A percentile compares a stretch with the other conserved stretches of the same genome.
phyloP scores from a whole-genome alignment of 306 rosid species.

The Phaseolus lunatus region DNA sequence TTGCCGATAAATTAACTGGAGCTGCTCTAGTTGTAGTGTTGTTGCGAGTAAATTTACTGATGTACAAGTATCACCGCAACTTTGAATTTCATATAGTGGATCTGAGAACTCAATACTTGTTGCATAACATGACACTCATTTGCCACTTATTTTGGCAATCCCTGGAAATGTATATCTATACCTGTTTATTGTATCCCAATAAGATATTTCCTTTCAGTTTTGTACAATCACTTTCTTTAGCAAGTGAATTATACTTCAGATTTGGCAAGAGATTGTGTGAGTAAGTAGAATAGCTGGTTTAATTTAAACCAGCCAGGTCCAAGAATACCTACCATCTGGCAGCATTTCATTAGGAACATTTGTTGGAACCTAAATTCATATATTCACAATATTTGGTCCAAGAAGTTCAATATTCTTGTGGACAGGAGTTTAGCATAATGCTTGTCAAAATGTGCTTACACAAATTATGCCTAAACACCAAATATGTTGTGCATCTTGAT shows the following conservation, averaged over 20 bases:
- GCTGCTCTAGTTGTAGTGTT: slow-evolving; percentile 13
- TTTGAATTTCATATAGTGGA: neutral
- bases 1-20: slow-evolving; percentile 36
- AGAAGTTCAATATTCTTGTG: neutral
- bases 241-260: neutral
- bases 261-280: no score
- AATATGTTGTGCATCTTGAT: neutral
- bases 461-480: neutral
- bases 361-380: neutral
- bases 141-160: neutral
- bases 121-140: neutral
- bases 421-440: neutral
- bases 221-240: neutral
- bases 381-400: neutral
- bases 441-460: neutral
- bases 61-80: neutral
- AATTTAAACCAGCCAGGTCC: neutral
- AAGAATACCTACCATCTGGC: neutral
- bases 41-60: neutral
- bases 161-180: neutral
- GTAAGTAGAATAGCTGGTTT: no score
- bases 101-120: no score
- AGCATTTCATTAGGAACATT: neutral
- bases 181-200: neutral
- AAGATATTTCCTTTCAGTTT: neutral